A percentile compares a stretch with the other conserved stretches of the same genome.
Evolutionary conservation across 306 rosid genomes (phyloP).

Genomic region (Albizia julibrissin): DNA sequence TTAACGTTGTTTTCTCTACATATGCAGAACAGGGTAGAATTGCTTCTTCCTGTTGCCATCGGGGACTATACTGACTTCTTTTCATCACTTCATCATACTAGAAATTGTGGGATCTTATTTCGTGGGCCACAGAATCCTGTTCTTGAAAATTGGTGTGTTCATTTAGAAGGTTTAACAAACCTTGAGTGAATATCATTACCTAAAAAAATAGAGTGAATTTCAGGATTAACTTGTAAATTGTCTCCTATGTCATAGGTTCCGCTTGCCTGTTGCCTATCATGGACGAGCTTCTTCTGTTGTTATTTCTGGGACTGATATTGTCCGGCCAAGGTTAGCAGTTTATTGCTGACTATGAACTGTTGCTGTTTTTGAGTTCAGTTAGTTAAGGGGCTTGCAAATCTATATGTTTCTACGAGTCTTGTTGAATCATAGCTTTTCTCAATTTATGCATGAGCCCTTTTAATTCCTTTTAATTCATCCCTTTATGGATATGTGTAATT

Average conservation of each 20-base stretch:
- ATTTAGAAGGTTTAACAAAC: slow-evolving; percentile 26
- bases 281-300: slow-evolving; percentile 96
- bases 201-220: not conserved
- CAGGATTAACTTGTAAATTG: not conserved
- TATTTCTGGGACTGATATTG: slow-evolving; percentile 79
- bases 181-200: not conserved
- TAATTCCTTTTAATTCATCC: slow-evolving; percentile 22
- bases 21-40: slow-evolving; percentile 62
- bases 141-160: slow-evolving; percentile 63
- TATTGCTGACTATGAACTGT: slow-evolving; percentile 1
- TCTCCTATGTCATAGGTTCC: slow-evolving; percentile 60
- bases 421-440: not conserved
- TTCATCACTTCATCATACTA: slow-evolving; percentile 75
- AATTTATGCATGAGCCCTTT: slow-evolving; percentile 19
- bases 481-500: slow-evolving; percentile 2
- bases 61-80: slow-evolving; percentile 96
- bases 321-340: slow-evolving; percentile 74
- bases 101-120: slow-evolving; percentile 85
- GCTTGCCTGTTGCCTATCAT: slow-evolving; percentile 92
- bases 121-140: slow-evolving; percentile 75
- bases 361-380: not conserved
- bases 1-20: slow-evolving; percentile 3
- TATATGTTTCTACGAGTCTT: slow-evolving; percentile 7
- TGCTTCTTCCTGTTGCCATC: slow-evolving; percentile 83
- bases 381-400: slow-evolving; percentile 4